Evolutionary conservation across 2,329 filamentous ascomycete genomes (phyloP).

Genomic region (Magnaporthiopsis rhizophila): DNA sequence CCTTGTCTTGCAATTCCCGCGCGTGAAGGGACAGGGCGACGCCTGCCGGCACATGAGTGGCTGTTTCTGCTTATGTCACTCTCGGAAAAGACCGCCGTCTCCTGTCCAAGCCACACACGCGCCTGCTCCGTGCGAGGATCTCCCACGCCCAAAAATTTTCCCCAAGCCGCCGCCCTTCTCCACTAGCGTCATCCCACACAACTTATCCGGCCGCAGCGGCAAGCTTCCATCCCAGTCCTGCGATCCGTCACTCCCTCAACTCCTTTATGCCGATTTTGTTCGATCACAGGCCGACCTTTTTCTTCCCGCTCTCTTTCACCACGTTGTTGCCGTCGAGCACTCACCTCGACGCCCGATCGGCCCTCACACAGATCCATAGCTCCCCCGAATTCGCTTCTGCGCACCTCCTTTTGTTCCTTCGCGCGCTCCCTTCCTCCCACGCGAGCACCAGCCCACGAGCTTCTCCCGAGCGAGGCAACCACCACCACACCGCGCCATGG

Average conservation of each 20-base stretch:
- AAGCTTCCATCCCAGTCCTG: neutral
- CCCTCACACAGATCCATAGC: neutral
- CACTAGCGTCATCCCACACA: slow-evolving; percentile 5
- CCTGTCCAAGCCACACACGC: neutral
- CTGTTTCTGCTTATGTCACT: neutral
- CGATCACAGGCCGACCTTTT: neutral
- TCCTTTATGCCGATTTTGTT: neutral
- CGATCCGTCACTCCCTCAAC: neutral
- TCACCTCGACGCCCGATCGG: neutral
- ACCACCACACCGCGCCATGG: slow-evolving; percentile 12
- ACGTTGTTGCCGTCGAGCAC: neutral
- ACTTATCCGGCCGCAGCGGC: neutral
- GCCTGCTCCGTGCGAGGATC: neutral
- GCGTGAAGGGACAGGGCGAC: neutral
- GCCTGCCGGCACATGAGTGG: neutral
- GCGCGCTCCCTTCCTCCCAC: neutral
- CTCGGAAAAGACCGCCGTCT: slow-evolving; percentile 1
- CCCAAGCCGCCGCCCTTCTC: neutral
- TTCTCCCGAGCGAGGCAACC: neutral
- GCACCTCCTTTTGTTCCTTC: neutral
- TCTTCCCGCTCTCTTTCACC: neutral
- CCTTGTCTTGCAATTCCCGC: neutral
- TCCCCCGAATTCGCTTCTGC: neutral
- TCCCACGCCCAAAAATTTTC: neutral
- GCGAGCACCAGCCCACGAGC: neutral